Evolutionary conservation across 306 rosid species (phyloP).

Genomic region (Biancaea sappan): DNA sequence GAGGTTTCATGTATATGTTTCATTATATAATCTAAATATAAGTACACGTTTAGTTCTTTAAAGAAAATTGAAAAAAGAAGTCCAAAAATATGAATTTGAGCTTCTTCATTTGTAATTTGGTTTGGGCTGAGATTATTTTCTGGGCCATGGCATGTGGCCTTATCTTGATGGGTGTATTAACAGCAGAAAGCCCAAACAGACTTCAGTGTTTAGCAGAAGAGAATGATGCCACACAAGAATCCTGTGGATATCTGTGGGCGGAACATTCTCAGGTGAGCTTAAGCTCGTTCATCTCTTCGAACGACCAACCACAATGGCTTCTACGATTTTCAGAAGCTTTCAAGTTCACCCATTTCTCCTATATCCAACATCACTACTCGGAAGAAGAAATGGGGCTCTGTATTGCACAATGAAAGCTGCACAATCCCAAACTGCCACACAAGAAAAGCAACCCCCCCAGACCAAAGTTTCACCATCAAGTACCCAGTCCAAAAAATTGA

Average conservation of each 20-base stretch:
- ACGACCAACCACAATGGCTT: conserved; percentile 52
- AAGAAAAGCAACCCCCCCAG: conserved; percentile 51
- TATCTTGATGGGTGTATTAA: background rate
- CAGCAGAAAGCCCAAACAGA: background rate
- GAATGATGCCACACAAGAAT: background rate
- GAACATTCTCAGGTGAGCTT: background rate
- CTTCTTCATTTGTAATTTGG: background rate
- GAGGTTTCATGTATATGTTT: background rate
- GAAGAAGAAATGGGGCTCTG: conserved; percentile 43
- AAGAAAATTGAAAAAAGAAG: background rate
- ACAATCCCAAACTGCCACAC: conserved; percentile 66
- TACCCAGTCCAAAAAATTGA: conserved; percentile 54
- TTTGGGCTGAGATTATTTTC: background rate
- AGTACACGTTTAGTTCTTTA: background rate
- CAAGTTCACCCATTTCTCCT: conserved; percentile 56
- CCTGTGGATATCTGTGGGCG: background rate
- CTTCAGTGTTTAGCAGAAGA: background rate
- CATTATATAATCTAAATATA: background rate
- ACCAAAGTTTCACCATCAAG: conserved; percentile 48
- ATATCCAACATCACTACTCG: conserved; percentile 50
- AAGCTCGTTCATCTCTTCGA: conserved; percentile 18
- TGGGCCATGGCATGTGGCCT: background rate
- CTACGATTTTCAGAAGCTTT: conserved; percentile 64
- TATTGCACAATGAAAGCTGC: conserved; percentile 56
- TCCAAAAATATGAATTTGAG: too few relatives aligned